These are phyloP conservation scores for Pseudogymnoascus sp. DNA, from an alignment of 2,329 filamentous ascomycete species.

Conservation along the genomic window DNA sequence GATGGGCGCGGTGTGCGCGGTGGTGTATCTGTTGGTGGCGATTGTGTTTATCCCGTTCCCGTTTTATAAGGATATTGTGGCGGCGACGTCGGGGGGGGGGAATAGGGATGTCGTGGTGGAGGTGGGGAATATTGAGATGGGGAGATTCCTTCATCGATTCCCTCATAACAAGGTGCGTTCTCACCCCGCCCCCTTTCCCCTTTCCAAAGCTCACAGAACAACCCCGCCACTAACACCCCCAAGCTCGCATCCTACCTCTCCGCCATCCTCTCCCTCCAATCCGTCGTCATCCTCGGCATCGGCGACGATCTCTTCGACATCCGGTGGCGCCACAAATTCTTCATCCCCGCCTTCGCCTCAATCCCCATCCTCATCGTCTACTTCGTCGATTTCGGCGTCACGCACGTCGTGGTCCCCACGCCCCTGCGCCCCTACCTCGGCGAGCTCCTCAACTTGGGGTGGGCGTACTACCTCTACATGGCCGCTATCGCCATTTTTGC, in stretches of 20 bases:
- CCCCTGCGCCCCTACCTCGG: slow-evolving; percentile 79
- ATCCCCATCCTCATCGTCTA: slow-evolving; percentile 94
- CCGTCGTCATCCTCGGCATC: slow-evolving; percentile 82
- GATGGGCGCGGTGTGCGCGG: slow-evolving; percentile 89
- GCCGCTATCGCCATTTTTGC: slow-evolving; percentile 93
- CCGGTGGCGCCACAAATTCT: slow-evolving; percentile 96
- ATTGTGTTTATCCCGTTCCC: slow-evolving; percentile 94
- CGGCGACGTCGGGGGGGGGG: slow-evolving; percentile 85
- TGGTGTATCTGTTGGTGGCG: slow-evolving; percentile 82
- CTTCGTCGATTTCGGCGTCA: slow-evolving; percentile 97
- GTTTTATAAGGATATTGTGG: slow-evolving; percentile 97
- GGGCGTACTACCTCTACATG: slow-evolving; percentile 95
- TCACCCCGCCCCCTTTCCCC: background rate
- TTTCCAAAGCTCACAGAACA: background rate
- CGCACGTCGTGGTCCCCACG: slow-evolving; percentile 83
- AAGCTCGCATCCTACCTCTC: slow-evolving; percentile 92
- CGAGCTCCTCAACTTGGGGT: slow-evolving; percentile 67
- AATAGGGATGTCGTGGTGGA: slow-evolving; percentile 74
- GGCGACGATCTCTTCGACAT: slow-evolving; percentile 97
- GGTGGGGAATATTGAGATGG: slow-evolving; percentile 47
- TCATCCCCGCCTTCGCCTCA: slow-evolving; percentile 89
- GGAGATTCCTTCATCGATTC: slow-evolving; percentile 81
- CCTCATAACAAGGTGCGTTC: slow-evolving; percentile 76
- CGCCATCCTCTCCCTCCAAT: slow-evolving; percentile 85
- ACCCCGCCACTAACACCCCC: slow-evolving; percentile 9